Conservation (phyloP, 2,329 filamentous ascomycete genomes). For the Aspergillus glaucus region DNA sequence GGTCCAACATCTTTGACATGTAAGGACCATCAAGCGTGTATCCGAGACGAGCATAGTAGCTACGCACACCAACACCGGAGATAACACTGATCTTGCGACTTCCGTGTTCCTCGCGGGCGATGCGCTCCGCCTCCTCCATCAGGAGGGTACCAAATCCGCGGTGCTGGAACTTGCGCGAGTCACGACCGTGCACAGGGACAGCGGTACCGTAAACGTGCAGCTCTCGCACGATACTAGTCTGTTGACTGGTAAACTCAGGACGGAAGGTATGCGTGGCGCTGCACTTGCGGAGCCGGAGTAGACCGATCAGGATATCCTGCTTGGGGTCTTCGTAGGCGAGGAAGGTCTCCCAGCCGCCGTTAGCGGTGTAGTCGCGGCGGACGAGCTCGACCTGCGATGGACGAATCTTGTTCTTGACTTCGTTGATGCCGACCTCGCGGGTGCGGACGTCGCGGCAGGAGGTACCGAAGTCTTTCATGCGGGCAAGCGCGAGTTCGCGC, state of each 20-base stretch:
- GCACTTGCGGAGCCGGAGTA: slow-evolving; percentile 85
- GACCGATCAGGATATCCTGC: slow-evolving; percentile 91
- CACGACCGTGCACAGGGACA: slow-evolving; percentile 92
- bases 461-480: slow-evolving; percentile 99
- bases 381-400: slow-evolving; percentile 95
- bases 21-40: slow-evolving; percentile 93
- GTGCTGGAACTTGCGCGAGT: slow-evolving; percentile 96
- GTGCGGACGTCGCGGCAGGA: slow-evolving; percentile 94
- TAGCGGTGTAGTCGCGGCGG: slow-evolving; percentile 86
- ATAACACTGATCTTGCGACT: slow-evolving; percentile 95
- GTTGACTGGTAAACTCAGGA: slow-evolving; percentile 75
- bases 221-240: slow-evolving; percentile 86
- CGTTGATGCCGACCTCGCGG: slow-evolving; percentile 94
- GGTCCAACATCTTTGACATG: slow-evolving; percentile 49
- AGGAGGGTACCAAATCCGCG: slow-evolving; percentile 92
- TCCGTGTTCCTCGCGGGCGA: slow-evolving; percentile 88
- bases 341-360: slow-evolving; percentile 98
- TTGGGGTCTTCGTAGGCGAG: slow-evolving; percentile 96
- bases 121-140: slow-evolving; percentile 97
- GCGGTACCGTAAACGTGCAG: slow-evolving; percentile 95
- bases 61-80: slow-evolving; percentile 91
- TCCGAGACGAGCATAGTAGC: slow-evolving; percentile 88
- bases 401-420: slow-evolving; percentile 97
- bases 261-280: slow-evolving; percentile 87
- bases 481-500: slow-evolving; percentile 83